Base-by-base conservation (phyloP, 768 basidiomycete species). In the Porphyrellus cyaneotinctus region DNA sequence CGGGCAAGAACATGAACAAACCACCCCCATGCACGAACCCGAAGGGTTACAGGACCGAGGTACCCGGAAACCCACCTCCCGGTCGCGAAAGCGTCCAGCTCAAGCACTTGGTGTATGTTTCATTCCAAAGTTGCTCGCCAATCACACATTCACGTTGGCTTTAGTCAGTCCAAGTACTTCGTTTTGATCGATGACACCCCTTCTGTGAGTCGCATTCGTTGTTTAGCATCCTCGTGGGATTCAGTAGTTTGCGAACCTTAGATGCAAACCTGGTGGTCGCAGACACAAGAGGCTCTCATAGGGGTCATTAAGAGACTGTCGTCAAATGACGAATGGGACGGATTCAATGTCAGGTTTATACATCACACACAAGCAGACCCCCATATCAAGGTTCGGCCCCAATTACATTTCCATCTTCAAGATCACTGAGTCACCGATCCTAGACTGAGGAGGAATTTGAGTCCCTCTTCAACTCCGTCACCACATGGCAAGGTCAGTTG, bases 261-360 rank as follows among this genome's bases (percentile, higher is more conserved):
- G 64, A 65, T 65, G 64, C 54, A 52, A 51, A 15, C 28, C 28
- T 51, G 54, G 0, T 65, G 64, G 64, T n/a, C 54, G 14, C 64
- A 65, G 38, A 51, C 64, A 20, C 54, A 57, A 44, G 57, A 45
- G 5, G 56, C 64, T 28, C 56, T 66, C 13, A 2, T 42, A 13
- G 61, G 61, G 9, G 6, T 48, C 4, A 30, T 60, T 10, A 53
- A 61, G 2, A 32, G 32, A 8, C 12, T 66, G 11, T 56, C 54
- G 20, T 58, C 49, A 17, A 42, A 56, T 20, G 32, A 4, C 43
- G 43, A 18, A 13, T 65, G 64, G 64, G 56, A 37, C 2, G 64
- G 64, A 3, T 1, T 60, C 10, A 20, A 65, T 15, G 49, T 64
- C 18, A 56, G 43, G 33, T 66, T 66, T 22, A 15, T 65, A 32